These are phyloP conservation scores for Cinnamomum chago DNA, from an alignment of 164 flowering plant genomes.

Conservation along the genomic window DNA sequence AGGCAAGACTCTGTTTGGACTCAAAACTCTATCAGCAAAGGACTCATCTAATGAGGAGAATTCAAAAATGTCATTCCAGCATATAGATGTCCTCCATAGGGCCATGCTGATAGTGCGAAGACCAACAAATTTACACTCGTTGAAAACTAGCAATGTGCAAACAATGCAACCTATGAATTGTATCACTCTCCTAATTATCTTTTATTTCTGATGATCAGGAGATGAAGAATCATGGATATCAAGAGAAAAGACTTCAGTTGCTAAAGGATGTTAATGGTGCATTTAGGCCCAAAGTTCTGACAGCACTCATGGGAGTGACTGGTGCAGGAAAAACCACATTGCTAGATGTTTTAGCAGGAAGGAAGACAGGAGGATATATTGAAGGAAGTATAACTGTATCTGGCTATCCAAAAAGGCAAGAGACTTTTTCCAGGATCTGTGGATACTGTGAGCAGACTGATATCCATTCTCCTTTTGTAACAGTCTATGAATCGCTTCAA, in stretches of 20 bases:
- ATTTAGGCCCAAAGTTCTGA: conserved; percentile 50
- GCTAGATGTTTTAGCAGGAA: conserved; percentile 50
- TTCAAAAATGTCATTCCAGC: no score
- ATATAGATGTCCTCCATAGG: no score
- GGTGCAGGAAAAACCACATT: conserved; percentile 63
- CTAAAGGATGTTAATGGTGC: conserved; percentile 45
- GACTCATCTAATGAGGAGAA: no score
- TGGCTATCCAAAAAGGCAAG: conserved; percentile 46
- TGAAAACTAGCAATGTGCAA: no score
- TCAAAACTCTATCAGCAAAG: no score
- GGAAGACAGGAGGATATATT: conserved; percentile 46
- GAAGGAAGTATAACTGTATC: conserved; percentile 44
- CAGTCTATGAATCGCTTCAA: conserved; percentile 67
- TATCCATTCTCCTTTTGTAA: conserved; percentile 39
- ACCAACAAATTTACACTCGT: no score
- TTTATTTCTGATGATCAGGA: not conserved
- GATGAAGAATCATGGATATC: conserved; percentile 37
- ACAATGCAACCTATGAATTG: no score
- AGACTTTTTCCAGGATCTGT: conserved; percentile 44
- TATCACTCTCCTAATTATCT: no score
- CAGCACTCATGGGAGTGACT: conserved; percentile 55
- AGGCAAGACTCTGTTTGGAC: no score
- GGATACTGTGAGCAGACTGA: conserved; percentile 59
- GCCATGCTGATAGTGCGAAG: no score
- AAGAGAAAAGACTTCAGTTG: conserved; percentile 26